phyloP scores from a whole-genome alignment of 495 filamentous ascomycete genomes.

The Aspergillus sclerotioniger region DNA sequence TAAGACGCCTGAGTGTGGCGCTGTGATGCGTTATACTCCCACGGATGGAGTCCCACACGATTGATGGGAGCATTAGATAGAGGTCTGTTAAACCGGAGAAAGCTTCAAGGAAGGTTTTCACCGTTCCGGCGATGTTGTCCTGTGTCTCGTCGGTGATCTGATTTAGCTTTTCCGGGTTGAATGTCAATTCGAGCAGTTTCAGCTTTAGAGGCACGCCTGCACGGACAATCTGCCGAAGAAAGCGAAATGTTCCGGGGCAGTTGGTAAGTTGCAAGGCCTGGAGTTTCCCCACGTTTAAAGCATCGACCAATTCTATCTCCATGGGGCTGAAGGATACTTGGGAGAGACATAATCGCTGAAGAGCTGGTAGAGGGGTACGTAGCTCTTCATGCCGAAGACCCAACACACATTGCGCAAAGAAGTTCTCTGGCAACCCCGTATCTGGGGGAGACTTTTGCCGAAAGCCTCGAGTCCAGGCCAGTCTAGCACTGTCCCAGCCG shows the following conservation, averaged over 20 bases:
- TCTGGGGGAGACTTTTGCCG: neutral
- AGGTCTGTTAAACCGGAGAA: neutral
- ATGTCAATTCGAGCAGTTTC: neutral
- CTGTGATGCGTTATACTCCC: neutral
- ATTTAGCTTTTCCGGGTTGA: neutral
- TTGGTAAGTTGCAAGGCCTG: neutral
- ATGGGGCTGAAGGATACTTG: neutral
- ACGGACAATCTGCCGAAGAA: neutral
- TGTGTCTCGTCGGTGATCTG: neutral
- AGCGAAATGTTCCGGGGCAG: neutral
- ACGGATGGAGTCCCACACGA: neutral
- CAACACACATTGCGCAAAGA: neutral
- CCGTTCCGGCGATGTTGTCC: neutral
- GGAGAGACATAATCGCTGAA: neutral
- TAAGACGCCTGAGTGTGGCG: neutral
- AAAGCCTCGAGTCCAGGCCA: neutral
- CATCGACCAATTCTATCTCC: neutral
- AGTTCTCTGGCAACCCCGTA: neutral
- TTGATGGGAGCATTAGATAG: neutral
- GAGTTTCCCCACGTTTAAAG: neutral
- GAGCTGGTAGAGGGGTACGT: neutral
- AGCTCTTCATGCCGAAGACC: neutral
- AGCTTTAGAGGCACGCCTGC: neutral
- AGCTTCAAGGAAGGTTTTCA: neutral
- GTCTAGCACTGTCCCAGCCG: neutral